Base-by-base conservation (phyloP, 805 yeast species). In the Ogataea thermomethanolica region DNA sequence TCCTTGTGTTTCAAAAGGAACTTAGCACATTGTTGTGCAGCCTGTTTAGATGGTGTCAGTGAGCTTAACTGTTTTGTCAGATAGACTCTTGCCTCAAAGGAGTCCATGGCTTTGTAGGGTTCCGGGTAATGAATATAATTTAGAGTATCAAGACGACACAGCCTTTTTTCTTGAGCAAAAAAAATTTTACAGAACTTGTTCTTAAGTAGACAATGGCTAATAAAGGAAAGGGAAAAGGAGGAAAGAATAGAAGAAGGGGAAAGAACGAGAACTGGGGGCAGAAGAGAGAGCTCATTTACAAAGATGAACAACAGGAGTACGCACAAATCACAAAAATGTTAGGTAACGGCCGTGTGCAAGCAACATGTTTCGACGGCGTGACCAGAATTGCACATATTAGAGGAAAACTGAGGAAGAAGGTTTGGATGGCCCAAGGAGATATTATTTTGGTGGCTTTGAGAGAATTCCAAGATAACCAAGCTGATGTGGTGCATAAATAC, bases 401-500 rank as follows among this genome's bases (percentile, higher is more conserved):
- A 77, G 99, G 99, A 58, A 93, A 93, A 65, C 78, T 93, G 71
- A 86, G 99, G 78, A 93, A 93, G 83, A 93, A 91, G 79, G 99
- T 93, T 46, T 93, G 99, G 99, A 90, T 93, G 88, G 86, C 86
- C 34, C 98, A 89, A 67, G 99, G 99, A 72, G 99, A 93, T 65
- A 93, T 93, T 56, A 88, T 93, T 54, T 73, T 93, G 61, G 93
- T 91, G 34, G 90, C 96, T 7, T 78, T 93, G 57, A 89, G 99
- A 76, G 99, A 93, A 61, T 93, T 93, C 80, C 97, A 93, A 70
- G 97, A 91, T 60, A 96, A 87, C 48, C 95, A 86, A 66, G 93
- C 97, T 74, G 99, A 93, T 65, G 97, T 93, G 54, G 91, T 93
- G 43, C 95, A 91, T 67, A 93, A 93, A 70, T 93, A 84, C 70